Evolutionary conservation across 2,329 filamentous ascomycete species (phyloP).

Genomic region (Cladophialophora immunda): DNA sequence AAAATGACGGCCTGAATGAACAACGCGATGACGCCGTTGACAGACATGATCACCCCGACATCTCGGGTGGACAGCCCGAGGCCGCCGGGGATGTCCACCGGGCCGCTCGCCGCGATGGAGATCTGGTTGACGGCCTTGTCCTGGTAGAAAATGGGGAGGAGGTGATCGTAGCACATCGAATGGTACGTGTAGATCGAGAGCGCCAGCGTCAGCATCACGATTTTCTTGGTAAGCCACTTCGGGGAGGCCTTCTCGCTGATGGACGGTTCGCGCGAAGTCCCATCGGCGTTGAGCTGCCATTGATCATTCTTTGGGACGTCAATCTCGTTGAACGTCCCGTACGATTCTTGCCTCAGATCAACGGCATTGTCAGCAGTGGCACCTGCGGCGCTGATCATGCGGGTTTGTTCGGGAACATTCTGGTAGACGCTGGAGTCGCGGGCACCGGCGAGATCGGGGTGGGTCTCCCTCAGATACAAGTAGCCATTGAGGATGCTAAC

Average conservation of each 20-base stretch:
- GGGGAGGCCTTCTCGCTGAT: constrained; percentile 51
- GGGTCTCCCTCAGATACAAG: constrained; percentile 84
- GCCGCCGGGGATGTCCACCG: constrained; percentile 69
- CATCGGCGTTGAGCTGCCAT: constrained; percentile 62
- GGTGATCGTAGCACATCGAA: constrained; percentile 92
- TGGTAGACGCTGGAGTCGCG: constrained; percentile 51
- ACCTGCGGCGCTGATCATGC: constrained; percentile 77
- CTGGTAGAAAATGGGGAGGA: constrained; percentile 92
- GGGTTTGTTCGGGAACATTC: constrained; percentile 68
- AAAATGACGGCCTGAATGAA: constrained; percentile 77
- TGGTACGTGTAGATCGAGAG: constrained; percentile 90
- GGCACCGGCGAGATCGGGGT: constrained; percentile 77
- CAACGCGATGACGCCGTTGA: constrained; percentile 76
- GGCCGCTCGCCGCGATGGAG: constrained; percentile 48
- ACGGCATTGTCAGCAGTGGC: constrained; percentile 76
- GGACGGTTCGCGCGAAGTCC: constrained; percentile 46
- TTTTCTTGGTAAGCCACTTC: constrained; percentile 67
- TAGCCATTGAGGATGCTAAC: constrained; percentile 83
- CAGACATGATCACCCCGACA: constrained; percentile 73
- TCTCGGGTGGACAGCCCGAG: constrained; percentile 72
- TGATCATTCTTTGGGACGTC: constrained; percentile 63
- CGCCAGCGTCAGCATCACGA: constrained; percentile 80
- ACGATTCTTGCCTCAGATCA: constrained; percentile 78
- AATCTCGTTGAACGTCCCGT: constrained; percentile 74
- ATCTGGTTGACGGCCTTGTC: constrained; percentile 67